A percentile compares a stretch with the other conserved stretches of the same genome.
Conservation (phyloP, 177 flowering plant species). For the Tripterygium wilfordii region DNA sequence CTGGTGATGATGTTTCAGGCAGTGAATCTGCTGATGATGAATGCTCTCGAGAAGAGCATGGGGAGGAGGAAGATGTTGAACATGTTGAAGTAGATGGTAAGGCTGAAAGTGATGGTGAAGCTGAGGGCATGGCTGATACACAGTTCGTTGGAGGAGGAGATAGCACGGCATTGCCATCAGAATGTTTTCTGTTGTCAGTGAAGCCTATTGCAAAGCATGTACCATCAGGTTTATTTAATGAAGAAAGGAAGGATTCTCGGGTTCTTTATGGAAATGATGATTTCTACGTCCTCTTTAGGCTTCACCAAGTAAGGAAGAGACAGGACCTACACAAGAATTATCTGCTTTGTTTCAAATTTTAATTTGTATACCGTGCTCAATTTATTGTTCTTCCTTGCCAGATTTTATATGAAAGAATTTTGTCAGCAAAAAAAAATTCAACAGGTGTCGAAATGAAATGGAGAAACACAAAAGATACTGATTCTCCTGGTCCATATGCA, state of each 20-base stretch:
- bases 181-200: constrained; percentile 50
- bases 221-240: constrained; percentile 27
- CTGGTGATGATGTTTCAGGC: constrained; percentile 66
- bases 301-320: constrained; percentile 92
- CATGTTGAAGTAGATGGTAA: constrained; percentile 61
- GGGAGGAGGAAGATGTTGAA: constrained; percentile 54
- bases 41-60: constrained; percentile 62
- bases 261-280: constrained; percentile 86
- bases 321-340: too few relatives aligned
- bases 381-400: constrained; percentile 18
- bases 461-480: constrained; percentile 43
- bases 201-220: constrained; percentile 73
- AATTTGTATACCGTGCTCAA: background rate
- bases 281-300: constrained; percentile 86
- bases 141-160: constrained; percentile 64
- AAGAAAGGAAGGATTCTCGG: constrained; percentile 32
- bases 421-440: constrained; percentile 65
- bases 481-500: constrained; percentile 47
- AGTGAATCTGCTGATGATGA: constrained; percentile 82
- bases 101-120: constrained; percentile 94
- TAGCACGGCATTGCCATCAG: constrained; percentile 41
- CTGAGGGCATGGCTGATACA: constrained; percentile 63
- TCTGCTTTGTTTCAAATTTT: background rate
- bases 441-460: constrained; percentile 56
- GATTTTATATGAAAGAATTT: constrained; percentile 79